Evolutionary conservation across 2,329 filamentous ascomycete genomes (phyloP).

Genomic region (Coniochaeta sp.): DNA sequence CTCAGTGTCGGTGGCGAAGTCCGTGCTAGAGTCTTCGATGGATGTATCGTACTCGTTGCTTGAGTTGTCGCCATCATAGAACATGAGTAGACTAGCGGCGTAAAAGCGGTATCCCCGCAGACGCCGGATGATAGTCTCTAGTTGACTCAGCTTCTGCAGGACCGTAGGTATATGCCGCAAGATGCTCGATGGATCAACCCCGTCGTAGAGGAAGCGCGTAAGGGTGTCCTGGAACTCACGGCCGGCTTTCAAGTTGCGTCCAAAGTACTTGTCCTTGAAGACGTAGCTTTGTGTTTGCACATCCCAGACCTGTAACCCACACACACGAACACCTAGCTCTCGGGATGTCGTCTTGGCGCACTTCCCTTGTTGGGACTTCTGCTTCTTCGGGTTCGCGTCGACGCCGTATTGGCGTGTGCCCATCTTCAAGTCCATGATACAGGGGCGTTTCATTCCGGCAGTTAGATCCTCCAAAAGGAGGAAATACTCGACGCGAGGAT

Average conservation of each 20-base stretch:
- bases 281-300: constrained; percentile 72
- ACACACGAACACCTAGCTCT: constrained; percentile 86
- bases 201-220: constrained; percentile 85
- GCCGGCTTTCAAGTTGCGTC: constrained; percentile 79
- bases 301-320: constrained; percentile 95
- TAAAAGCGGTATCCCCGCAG: constrained; percentile 90
- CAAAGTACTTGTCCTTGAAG: constrained; percentile 99
- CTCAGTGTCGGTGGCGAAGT: constrained; percentile 50
- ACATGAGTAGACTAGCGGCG: constrained; percentile 86
- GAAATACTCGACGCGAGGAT: constrained; percentile 79
- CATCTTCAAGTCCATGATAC: constrained; percentile 98
- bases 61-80: constrained; percentile 80
- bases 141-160: constrained; percentile 70
- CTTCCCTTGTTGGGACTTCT: constrained; percentile 85
- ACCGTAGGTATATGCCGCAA: constrained; percentile 82
- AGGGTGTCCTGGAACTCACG: constrained; percentile 83
- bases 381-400: constrained; percentile 86
- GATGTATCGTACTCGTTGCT: constrained; percentile 43
- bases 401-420: constrained; percentile 94
- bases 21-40: constrained; percentile 50
- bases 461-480: constrained; percentile 90
- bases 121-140: constrained; percentile 75
- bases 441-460: constrained; percentile 91
- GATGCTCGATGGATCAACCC: constrained; percentile 71
- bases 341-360: constrained; percentile 88